phyloP scores from a whole-genome alignment of 805 yeast species.

The Schwanniomyces yamadae region DNA sequence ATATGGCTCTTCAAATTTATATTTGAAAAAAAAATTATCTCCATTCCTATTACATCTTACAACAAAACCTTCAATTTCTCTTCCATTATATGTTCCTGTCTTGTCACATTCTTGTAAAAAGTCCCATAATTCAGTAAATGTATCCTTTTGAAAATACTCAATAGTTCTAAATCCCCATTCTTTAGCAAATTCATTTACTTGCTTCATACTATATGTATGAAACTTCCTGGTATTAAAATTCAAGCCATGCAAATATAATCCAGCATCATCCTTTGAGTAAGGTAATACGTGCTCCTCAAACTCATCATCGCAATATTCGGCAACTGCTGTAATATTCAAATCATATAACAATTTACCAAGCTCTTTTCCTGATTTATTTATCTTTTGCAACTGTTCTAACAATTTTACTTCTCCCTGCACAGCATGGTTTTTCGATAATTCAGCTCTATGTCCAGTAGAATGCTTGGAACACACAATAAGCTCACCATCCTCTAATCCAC shows the following conservation, averaged over 20 bases:
- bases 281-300: conserved; percentile 93
- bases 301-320: conserved; percentile 86
- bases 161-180: conserved; percentile 71
- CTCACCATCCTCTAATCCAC: conserved; percentile 75
- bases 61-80: conserved; percentile 92
- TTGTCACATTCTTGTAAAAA: conserved; percentile 58
- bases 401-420: conserved; percentile 63
- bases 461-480: conserved; percentile 89
- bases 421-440: conserved; percentile 66
- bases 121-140: conserved; percentile 40
- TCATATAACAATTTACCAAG: conserved; percentile 57
- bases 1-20: conserved; percentile 93
- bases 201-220: conserved; percentile 58
- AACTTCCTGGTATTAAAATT: conserved; percentile 67
- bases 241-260: conserved; percentile 87
- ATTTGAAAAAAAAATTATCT: conserved; percentile 78
- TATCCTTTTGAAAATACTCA: conserved; percentile 41
- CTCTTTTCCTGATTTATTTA: conserved; percentile 40
- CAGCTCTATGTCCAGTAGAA: conserved; percentile 70
- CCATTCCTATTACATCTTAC: conserved; percentile 54
- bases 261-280: conserved; percentile 65
- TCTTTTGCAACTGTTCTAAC: conserved; percentile 46
- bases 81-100: conserved; percentile 68
- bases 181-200: conserved; percentile 59
- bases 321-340: conserved; percentile 75